Evolutionary conservation across 139 green algal genomes (phyloP).

Genomic region (Micractinium sp.): DNA sequence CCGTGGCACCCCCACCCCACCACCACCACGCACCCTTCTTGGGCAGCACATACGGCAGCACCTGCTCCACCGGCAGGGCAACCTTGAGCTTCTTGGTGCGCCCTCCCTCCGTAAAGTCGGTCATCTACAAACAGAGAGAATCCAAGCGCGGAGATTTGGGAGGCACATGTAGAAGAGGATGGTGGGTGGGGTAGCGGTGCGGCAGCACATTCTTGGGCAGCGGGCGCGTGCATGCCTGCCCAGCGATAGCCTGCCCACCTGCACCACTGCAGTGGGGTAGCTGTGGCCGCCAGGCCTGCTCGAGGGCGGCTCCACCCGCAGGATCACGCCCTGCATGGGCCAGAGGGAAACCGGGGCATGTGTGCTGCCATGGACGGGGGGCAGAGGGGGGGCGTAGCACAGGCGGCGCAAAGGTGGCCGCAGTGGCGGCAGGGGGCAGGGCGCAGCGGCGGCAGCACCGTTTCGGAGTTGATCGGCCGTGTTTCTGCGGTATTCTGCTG

Average conservation of each 20-base stretch:
- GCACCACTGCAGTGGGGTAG: background rate
- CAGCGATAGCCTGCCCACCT: background rate
- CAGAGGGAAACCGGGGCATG: background rate
- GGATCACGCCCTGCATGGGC: background rate
- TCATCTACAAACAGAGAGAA: conserved; percentile 5
- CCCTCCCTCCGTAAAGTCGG: background rate
- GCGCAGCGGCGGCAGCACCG: background rate
- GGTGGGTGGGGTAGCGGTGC: no score
- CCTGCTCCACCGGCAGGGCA: background rate
- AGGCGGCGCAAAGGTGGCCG: background rate
- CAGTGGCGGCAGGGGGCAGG: background rate
- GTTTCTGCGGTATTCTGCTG: background rate
- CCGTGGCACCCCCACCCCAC: background rate
- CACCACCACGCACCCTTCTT: background rate
- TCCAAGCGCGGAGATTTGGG: no score
- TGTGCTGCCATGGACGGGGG: background rate
- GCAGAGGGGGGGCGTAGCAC: background rate
- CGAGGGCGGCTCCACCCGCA: conserved; percentile 2
- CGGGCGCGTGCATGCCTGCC: no score
- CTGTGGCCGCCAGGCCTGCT: background rate
- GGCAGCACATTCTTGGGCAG: no score
- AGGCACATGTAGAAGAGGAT: no score
- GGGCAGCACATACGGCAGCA: conserved; percentile 13
- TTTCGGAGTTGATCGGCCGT: background rate
- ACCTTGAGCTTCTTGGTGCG: conserved; percentile 23